Evolutionary conservation across 495 filamentous ascomycete genomes (phyloP), one percentile per base, ranked within the genome.

Genomic region (Poronia punctata): DNA sequence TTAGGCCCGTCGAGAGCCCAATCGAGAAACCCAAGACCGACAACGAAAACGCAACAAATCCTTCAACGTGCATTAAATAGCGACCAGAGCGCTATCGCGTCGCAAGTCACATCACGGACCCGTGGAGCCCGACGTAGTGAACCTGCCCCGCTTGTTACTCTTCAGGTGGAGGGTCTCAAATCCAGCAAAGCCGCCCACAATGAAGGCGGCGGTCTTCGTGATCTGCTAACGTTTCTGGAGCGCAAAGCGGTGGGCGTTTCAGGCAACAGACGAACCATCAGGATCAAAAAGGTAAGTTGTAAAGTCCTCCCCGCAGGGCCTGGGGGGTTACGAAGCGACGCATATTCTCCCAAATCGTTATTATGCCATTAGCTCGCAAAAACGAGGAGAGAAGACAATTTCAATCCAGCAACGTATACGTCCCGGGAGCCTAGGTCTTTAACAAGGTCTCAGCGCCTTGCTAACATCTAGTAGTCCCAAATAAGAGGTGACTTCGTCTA

Each of bases 241-340:
- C 76, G 82, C 56, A 92, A 90, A 64, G 73, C 79, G 43, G 71
- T 68, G 50, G 60, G 68, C 70, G 44, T 64, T 61, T 59, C 73
- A 64, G 69, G 68, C 60, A 61, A 65, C 62, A 64, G 58, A 65
- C 60, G 56, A 46, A 66, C 64, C 46, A 67, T 86, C 45, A 84
- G 68, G 56, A 82, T 94, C 43, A 82, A 76, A 70, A 88, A 88
- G 82, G 88, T 95, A 86, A 76, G 79, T 80, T 61, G 53, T 68
- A 61, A 52, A 48, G 38, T 64, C 62, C 52, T 50, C 36, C 45
- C 48, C 43, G 50, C 49, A 43, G 45, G 47, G 48, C 48, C 53
- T 54, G 49, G 63, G 70, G 67, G 63, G 60, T 59, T 64, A 59
- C 49, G 49, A 44, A 56, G 52, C 55, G 49, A 65, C 50, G 40